Base-by-base conservation (phyloP, 2,329 filamentous ascomycete species). In the Exophiala calicioides region DNA sequence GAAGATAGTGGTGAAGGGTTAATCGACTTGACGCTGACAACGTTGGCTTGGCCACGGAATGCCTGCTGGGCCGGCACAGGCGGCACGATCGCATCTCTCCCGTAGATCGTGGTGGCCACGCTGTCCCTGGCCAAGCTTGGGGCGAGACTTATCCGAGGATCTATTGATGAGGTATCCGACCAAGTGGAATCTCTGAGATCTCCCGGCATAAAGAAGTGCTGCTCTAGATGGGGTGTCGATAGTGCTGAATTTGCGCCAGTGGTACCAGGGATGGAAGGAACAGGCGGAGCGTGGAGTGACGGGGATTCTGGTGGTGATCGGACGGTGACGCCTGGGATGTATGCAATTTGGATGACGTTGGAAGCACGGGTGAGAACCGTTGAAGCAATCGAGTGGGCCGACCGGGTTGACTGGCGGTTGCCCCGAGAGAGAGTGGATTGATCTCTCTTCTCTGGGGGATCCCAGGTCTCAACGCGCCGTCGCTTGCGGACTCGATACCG, bases 271-370 rank as follows among this genome's bases (percentile, higher is more conserved):
- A 97, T 89, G 12, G 91, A 90, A 31, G 93, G 93, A 3, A 98
- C 90, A 12, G 90, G 90, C n/a, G 90, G 90, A 3, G 94, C 86
- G 39, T 91, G 79, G 15, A 89, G 73, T 29, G 82, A 83, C 3
- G 88, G 88, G 1, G 89, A 91, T n/a, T 86, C 84, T 4, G 88
- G 86, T 5, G 85, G 84, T 9, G 90, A 90, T 58, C 91, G 82
- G 71, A 96, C 96, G 51, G 89, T 96, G 61, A 97, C 90, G 50
- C 93, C 93, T 10, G 93, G 93, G 57, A 98, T 97, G 68, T 97
- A 98, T 45, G 93, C 93, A 69, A 98, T 98, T 71, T 97, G 93
- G 61, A 98, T 98, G 65, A 98, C 91, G 73, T 98, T 98, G 62
- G 93, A 97, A 37, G 93, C 93, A 53, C 93, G 84, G 13, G 93